Evolutionary conservation across 2,329 filamentous ascomycete genomes (phyloP), one percentile per base, ranked within the genome.

Genomic region (Tympanopsis confertula): DNA sequence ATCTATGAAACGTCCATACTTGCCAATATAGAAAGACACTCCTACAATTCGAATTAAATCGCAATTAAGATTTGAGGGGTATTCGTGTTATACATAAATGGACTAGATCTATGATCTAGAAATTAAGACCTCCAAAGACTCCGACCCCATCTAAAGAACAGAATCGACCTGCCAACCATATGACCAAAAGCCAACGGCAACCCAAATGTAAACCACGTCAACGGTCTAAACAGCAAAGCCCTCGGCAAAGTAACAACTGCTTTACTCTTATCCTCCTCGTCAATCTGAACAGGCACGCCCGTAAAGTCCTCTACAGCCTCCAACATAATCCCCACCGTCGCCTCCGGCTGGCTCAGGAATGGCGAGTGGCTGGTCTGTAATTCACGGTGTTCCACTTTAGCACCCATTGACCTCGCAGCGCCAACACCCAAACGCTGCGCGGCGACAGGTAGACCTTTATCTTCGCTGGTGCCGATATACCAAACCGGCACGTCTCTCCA

Each of bases 401-500:
- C 57, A 0, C 62, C 61, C 45, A 56, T 48, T 5, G 49, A 55
- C 47, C 51, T 57, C 5, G 63, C 65, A 43, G 54, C 53, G 1
- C 58, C 51, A 0, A 65, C 54, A 20, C 48, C 37, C 44, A 59
- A 48, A 39, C 53, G 47, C 45, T 70, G 66, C 14, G 48, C 50
- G 42, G 56, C 45, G 0, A 59, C 47, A 1, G 67, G 63, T 20
- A 65, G 41, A 1, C 53, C 57, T 4, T 43, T 48, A 42, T 71
- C 66, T 39, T 66, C 53, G 0, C 45, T 43, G 1, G 65, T 66
- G 0, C 54, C 58, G 2, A 71, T 45, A 43, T 63, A 68, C 65
- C 65, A 69, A 2, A 47, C 43, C 1, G 64, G 65, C 28, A 68
- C 61, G 29, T 69, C 64, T 41, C 46, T 47, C 66, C 67, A 71